Percentiles rank a stretch among this genome's conserved stretches.
Conservation (phyloP, 2,329 filamentous ascomycete species). For the Fusarium phyllophilum region DNA sequence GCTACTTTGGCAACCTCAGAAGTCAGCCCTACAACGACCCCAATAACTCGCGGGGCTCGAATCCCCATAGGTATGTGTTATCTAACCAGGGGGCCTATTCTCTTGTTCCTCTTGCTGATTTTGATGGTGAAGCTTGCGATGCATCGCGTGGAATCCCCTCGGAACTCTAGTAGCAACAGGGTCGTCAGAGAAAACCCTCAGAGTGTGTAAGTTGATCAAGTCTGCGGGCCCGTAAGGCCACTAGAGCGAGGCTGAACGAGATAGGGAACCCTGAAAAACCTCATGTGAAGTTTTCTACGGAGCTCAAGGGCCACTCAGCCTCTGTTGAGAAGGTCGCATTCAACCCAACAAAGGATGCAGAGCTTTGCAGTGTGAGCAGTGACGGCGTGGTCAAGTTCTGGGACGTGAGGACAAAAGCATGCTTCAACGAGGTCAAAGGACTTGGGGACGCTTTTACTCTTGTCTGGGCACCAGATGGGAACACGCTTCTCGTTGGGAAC, state of each 20-base stretch:
- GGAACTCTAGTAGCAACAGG: conserved; percentile 88
- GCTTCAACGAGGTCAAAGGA: conserved; percentile 74
- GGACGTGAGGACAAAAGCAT: conserved; percentile 79
- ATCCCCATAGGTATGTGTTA: conserved; percentile 65
- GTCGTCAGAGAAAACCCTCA: conserved; percentile 73
- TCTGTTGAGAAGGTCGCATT: conserved; percentile 81
- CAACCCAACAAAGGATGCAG: conserved; percentile 79
- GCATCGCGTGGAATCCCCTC: conserved; percentile 88
- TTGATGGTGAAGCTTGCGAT: conserved; percentile 67
- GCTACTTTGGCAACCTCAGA: conserved; percentile 73
- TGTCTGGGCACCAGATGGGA: conserved; percentile 78
- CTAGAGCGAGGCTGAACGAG: background rate
- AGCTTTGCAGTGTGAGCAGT: conserved; percentile 77
- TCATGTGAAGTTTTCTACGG: conserved; percentile 78
- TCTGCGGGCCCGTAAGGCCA: background rate
- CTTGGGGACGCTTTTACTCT: conserved; percentile 76
- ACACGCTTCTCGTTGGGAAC: conserved; percentile 76
- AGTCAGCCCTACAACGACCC: conserved; percentile 77
- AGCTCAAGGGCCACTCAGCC: conserved; percentile 74
- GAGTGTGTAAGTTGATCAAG: conserved; percentile 69
- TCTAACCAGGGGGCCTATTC: background rate
- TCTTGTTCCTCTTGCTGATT: conserved; percentile 20
- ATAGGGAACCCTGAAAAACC: conserved; percentile 81
- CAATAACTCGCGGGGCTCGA: conserved; percentile 61
- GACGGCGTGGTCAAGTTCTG: conserved; percentile 82